These are phyloP conservation scores for Pleurotus sapidus DNA, from an alignment of 768 basidiomycete species.

Conservation along the genomic window DNA sequence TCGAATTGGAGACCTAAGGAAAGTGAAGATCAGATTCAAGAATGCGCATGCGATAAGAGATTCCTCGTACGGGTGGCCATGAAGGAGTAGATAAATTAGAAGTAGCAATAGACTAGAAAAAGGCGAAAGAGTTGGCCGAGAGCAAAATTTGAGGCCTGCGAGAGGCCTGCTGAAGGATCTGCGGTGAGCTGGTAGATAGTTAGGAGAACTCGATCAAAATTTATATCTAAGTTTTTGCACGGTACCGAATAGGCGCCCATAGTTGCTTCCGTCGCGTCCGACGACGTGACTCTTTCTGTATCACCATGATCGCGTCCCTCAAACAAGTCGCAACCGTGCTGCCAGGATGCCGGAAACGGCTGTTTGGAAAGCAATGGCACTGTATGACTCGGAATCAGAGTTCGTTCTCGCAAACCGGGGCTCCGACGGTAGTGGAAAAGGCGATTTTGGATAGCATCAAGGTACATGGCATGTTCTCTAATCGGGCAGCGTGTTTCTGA, in stretches of 20 bases:
- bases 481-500: not conserved
- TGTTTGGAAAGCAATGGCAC: too few species aligned
- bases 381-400: constrained; percentile 1
- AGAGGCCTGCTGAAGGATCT: not conserved
- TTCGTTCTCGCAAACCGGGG: not conserved
- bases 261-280: too few species aligned
- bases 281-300: too few species aligned
- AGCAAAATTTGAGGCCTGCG: not conserved
- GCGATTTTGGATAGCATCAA: constrained; percentile 71
- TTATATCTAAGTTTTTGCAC: constrained; percentile 4
- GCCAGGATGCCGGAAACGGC: too few species aligned
- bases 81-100: constrained; percentile 8
- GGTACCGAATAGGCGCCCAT: too few species aligned
- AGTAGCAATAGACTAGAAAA: too few species aligned
- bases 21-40: constrained; percentile 1
- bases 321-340: too few species aligned
- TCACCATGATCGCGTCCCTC: too few species aligned
- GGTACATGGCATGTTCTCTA: constrained; percentile 31
- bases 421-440: constrained; percentile 52
- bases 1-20: constrained; percentile 85
- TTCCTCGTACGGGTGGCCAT: constrained; percentile 49
- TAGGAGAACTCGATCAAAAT: not conserved
- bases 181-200: too few species aligned
- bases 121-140: not conserved
- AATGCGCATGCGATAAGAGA: not conserved